Percentiles rank a stretch among this genome's conserved stretches.
phyloP scores from a whole-genome alignment of 768 basidiomycete species.

The Auricularia sp. region DNA sequence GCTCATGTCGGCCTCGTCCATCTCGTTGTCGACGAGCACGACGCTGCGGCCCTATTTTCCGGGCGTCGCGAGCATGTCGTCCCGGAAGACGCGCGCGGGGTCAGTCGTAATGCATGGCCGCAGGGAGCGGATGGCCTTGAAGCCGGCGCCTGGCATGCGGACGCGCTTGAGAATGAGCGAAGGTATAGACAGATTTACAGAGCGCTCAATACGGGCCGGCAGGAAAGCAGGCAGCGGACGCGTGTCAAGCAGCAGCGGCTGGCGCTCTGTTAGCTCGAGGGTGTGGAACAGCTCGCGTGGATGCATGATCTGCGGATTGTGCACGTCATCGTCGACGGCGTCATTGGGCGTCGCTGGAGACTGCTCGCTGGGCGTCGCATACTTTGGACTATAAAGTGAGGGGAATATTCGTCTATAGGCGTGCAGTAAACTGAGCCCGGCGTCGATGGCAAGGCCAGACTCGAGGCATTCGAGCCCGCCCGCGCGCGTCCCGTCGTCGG shows the following conservation, averaged over 20 bases:
- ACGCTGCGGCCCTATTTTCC: slow-evolving; percentile 64
- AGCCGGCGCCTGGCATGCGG: slow-evolving; percentile 57
- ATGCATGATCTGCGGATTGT: background rate
- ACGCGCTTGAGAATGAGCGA: slow-evolving; percentile 84
- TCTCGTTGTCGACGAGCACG: slow-evolving; percentile 68
- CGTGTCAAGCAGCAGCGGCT: slow-evolving; percentile 74
- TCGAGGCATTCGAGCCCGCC: background rate
- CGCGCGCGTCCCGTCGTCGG: background rate
- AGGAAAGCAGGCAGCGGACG: slow-evolving; percentile 60
- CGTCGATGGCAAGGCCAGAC: background rate
- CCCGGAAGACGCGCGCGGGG: slow-evolving; percentile 63
- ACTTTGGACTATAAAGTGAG: slow-evolving; percentile 23
- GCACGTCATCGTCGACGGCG: background rate
- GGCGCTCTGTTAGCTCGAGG: slow-evolving; percentile 29
- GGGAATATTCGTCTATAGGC: slow-evolving; percentile 32
- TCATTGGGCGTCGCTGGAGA: no score
- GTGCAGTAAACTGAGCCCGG: slow-evolving; percentile 40
- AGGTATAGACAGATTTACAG: slow-evolving; percentile 80
- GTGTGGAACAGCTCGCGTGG: slow-evolving; percentile 5
- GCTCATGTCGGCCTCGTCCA: slow-evolving; percentile 54
- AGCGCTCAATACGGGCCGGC: slow-evolving; percentile 51
- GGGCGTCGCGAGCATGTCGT: slow-evolving; percentile 38
- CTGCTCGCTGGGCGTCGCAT: background rate
- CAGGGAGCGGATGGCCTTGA: slow-evolving; percentile 57
- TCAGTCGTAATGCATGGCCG: slow-evolving; percentile 79